Evolutionary conservation across 116 monocot species (phyloP).

Genomic region (Cymodocea nodosa): DNA sequence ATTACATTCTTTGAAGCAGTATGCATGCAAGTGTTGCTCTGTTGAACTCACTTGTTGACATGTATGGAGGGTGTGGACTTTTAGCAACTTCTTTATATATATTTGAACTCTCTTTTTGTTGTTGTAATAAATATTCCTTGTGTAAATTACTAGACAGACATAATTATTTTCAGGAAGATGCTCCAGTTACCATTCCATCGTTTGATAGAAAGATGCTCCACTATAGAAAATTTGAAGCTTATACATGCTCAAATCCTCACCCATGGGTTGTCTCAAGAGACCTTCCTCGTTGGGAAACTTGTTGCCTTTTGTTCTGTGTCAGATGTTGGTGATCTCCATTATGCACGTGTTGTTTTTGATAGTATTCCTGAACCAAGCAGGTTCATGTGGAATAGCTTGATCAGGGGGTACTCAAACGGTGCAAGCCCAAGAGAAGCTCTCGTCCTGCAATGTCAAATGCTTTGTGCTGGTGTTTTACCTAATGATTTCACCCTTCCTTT

Average conservation of each 20-base stretch:
- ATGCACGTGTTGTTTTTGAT: constrained; percentile 38
- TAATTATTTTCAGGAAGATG: constrained; percentile 3
- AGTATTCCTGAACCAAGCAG: constrained; percentile 18
- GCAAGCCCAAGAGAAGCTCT: constrained; percentile 18
- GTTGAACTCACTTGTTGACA: constrained; percentile 31
- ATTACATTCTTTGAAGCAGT: constrained; percentile 14
- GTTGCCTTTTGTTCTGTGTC: constrained; percentile 27
- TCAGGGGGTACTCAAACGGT: constrained; percentile 30
- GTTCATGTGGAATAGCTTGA: constrained; percentile 57
- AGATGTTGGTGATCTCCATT: constrained; percentile 15
- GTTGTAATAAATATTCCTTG: not conserved
- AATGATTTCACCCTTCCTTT: constrained; percentile 56
- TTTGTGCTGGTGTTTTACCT: constrained; percentile 25
- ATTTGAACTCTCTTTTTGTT: constrained; percentile 5
- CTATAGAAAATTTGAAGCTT: constrained; percentile 29
- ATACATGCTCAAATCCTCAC: constrained; percentile 37
- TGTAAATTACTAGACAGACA: not conserved
- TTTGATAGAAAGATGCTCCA: constrained; percentile 33
- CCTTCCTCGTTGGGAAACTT: constrained; percentile 17
- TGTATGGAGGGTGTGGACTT: constrained; percentile 55
- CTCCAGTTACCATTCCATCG: constrained; percentile 9
- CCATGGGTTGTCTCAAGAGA: constrained; percentile 16
- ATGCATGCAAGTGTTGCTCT: constrained; percentile 18
- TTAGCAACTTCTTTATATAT: constrained; percentile 12
- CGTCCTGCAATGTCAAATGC: constrained; percentile 28